Conservation (phyloP, 306 rosid species). For the barrel medic (Medicago truncatula) region DNA sequence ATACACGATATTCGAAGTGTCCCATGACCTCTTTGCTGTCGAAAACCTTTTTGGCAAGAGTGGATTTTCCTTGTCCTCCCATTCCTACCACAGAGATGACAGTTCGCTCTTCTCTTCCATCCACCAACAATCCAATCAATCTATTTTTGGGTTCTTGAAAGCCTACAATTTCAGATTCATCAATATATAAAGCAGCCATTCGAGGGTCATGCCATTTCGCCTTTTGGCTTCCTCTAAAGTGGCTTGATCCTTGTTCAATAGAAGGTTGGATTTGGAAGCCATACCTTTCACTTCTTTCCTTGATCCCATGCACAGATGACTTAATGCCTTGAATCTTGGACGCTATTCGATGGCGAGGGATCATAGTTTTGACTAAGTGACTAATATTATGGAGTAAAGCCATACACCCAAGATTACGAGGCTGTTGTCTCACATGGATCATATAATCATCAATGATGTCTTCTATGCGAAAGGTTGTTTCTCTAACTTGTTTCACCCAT, state of each 20-base stretch:
- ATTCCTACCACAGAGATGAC: conserved; percentile 12
- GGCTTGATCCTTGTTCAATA: background rate
- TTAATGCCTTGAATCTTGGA: background rate
- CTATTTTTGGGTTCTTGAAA: background rate
- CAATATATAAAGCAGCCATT: background rate
- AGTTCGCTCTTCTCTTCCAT: background rate
- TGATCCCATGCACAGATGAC: background rate
- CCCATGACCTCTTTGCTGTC: background rate
- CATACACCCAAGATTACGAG: background rate
- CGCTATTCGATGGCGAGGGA: background rate
- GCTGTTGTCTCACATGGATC: background rate
- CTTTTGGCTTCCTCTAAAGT: background rate
- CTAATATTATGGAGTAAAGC: background rate
- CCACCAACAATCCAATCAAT: background rate
- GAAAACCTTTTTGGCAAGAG: conserved; percentile 32
- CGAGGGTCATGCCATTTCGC: background rate
- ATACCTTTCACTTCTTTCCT: conserved; percentile 1
- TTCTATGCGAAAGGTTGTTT: conserved; percentile 8
- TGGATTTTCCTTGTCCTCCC: conserved; percentile 34
- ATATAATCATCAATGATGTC: conserved; percentile 30
- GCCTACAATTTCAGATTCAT: conserved; percentile 21
- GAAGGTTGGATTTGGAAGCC: background rate
- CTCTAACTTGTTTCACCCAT: conserved; percentile 3
- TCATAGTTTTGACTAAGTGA: background rate
- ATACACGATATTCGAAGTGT: background rate